Percentiles rank a stretch among this genome's conserved stretches.
These are phyloP conservation scores for Saxispiralis lemnorum DNA, from an alignment of 495 filamentous ascomycete genomes.

Conservation along the genomic window DNA sequence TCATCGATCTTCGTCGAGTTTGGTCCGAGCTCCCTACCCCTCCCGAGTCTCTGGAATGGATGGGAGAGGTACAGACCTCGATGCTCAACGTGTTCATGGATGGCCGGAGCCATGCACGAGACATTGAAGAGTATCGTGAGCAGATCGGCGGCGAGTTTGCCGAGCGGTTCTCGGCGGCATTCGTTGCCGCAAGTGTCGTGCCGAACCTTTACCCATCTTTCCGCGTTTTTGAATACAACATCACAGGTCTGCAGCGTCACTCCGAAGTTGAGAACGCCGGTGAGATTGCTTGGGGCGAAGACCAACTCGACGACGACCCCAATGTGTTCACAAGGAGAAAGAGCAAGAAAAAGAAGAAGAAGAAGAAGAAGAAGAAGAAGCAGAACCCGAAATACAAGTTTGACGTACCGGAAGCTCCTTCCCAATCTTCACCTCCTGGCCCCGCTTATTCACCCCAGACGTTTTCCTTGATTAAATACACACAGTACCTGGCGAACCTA, in stretches of 20 bases:
- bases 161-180: conserved; percentile 64
- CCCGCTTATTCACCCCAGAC: conserved; percentile 83
- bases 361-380: conserved; percentile 30
- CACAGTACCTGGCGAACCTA: conserved; percentile 85
- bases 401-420: conserved; percentile 51
- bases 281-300: neutral
- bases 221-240: conserved; percentile 83
- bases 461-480: conserved; percentile 56
- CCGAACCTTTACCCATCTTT: conserved; percentile 86
- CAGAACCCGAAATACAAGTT: conserved; percentile 43
- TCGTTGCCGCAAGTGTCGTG: conserved; percentile 71
- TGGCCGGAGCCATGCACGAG: conserved; percentile 32
- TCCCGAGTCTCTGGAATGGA: conserved; percentile 9
- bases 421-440: conserved; percentile 56
- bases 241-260: conserved; percentile 47
- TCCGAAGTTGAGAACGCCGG: neutral
- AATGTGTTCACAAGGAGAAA: conserved; percentile 7
- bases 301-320: conserved; percentile 1
- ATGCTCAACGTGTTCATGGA: conserved; percentile 29
- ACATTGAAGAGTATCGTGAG: conserved; percentile 30
- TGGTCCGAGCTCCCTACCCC: conserved; percentile 64
- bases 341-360: conserved; percentile 5
- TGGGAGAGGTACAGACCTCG: conserved; percentile 18
- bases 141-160: conserved; percentile 62
- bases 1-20: conserved; percentile 53